Evolutionary conservation across 345 rosid genomes (phyloP).

Genomic region (Gossypium australe): DNA sequence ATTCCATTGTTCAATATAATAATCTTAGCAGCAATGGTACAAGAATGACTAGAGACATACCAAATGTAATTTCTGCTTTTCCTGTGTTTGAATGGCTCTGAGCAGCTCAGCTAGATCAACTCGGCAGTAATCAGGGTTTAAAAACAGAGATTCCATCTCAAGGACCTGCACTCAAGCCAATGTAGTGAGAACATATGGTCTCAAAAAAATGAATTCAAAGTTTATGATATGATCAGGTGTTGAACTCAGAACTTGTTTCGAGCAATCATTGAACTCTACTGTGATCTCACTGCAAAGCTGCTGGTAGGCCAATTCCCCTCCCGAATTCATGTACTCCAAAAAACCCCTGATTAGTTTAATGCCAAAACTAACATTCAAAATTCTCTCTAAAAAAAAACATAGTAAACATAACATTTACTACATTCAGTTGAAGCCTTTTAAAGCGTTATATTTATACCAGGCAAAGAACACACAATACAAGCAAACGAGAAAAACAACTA

Average conservation of each 20-base stretch:
- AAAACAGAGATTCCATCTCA: conserved; percentile 62
- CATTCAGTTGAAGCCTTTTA: not conserved
- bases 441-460: not conserved
- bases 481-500: not conserved
- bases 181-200: not conserved
- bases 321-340: conserved; percentile 61
- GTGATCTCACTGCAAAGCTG: conserved; percentile 79
- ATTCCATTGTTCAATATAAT: too few relatives aligned
- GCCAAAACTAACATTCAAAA: not conserved
- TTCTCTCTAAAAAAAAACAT: not conserved
- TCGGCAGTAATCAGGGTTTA: too few relatives aligned
- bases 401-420: not conserved
- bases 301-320: conserved; percentile 74
- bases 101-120: too few relatives aligned
- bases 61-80: too few relatives aligned
- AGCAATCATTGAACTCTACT: conserved; percentile 73
- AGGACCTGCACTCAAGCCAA: conserved; percentile 45
- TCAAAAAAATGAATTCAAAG: not conserved
- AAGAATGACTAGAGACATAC: too few relatives aligned
- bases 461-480: too few relatives aligned
- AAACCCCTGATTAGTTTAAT: conserved; percentile 51
- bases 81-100: too few relatives aligned
- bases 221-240: not conserved
- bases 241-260: conserved; percentile 57
- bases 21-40: too few relatives aligned